A percentile compares a stretch with the other conserved stretches of the same genome.
phyloP scores from a whole-genome alignment of 306 rosid genomes.

The Crotalaria pallida region DNA sequence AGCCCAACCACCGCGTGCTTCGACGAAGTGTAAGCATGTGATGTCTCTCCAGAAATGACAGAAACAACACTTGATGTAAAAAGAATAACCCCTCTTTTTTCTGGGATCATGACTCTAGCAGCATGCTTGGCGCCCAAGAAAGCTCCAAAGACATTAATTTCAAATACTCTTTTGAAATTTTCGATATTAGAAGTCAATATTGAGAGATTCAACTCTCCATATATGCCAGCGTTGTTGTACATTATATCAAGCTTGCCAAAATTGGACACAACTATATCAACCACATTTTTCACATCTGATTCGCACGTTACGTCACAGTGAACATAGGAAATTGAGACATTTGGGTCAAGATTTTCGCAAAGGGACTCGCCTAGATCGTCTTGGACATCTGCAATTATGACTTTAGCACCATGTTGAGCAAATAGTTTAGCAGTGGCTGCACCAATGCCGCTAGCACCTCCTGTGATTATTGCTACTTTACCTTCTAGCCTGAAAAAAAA shows the following conservation, averaged over 20 bases:
- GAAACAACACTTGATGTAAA: slow-evolving; percentile 58
- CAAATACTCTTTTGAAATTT: slow-evolving; percentile 49
- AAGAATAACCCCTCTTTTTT: slow-evolving; percentile 42
- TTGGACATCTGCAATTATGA: slow-evolving; percentile 61
- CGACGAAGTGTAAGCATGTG: slow-evolving; percentile 51
- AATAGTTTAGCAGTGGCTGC: slow-evolving; percentile 55
- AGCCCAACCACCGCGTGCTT: slow-evolving; percentile 73
- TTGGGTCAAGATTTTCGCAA: slow-evolving; percentile 29
- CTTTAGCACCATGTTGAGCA: slow-evolving; percentile 54
- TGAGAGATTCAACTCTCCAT: slow-evolving; percentile 14
- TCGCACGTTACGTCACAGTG: slow-evolving; percentile 62
- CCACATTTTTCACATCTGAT: slow-evolving; percentile 40
- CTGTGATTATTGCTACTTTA: slow-evolving; percentile 71
- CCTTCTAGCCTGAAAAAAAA: slow-evolving; percentile 46
- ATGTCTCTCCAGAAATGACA: slow-evolving; percentile 24
- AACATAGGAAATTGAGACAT: slow-evolving; percentile 18
- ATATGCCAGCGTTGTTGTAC: slow-evolving; percentile 64
- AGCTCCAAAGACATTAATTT: slow-evolving; percentile 52
- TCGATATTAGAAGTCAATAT: slow-evolving; percentile 8
- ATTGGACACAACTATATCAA: slow-evolving; percentile 40
- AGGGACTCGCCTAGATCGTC: slow-evolving; percentile 49
- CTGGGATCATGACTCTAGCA: slow-evolving; percentile 54
- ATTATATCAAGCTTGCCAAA: slow-evolving; percentile 61
- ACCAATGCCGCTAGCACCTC: slow-evolving; percentile 76
- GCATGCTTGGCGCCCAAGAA: slow-evolving; percentile 74